A percentile compares a stretch with the other conserved stretches of the same genome.
Conservation (phyloP, 768 basidiomycete genomes). For the Trametes cinnabarina region DNA sequence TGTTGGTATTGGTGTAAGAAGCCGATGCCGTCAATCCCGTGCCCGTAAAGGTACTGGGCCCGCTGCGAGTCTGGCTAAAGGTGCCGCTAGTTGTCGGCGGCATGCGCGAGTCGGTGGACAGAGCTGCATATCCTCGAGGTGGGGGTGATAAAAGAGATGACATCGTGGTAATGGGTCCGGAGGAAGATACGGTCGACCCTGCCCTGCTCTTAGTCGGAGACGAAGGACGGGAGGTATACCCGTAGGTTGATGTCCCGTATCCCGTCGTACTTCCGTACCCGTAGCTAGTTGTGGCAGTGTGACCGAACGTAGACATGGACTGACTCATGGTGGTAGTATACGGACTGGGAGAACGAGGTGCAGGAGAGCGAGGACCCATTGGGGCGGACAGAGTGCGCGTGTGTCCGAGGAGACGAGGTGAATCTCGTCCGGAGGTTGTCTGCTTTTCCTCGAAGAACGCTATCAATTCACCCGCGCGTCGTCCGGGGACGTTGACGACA, state of each 20-base stretch:
- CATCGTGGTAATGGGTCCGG: conserved; percentile 25
- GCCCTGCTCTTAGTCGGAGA: conserved; percentile 47
- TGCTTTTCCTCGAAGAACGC: conserved; percentile 68
- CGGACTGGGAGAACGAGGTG: conserved; percentile 38
- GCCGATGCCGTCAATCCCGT: conserved; percentile 28
- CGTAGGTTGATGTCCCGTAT: conserved; percentile 33
- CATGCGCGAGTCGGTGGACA: conserved; percentile 23
- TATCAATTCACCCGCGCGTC: conserved; percentile 65
- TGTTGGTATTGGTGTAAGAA: conserved; percentile 39
- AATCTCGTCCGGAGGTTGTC: conserved; percentile 30
- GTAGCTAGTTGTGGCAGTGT: conserved; percentile 32
- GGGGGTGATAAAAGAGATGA: conserved; percentile 52
- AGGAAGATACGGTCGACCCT: conserved; percentile 25
- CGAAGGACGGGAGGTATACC: conserved; percentile 43
- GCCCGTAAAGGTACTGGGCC: conserved; percentile 23
- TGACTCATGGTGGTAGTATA: conserved; percentile 35
- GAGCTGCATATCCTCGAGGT: conserved; percentile 34
- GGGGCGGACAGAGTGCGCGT: conserved; percentile 50
- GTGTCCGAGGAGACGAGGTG: conserved; percentile 41
- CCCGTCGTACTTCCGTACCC: conserved; percentile 37
- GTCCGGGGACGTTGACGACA: conserved; percentile 33
- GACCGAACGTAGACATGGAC: conserved; percentile 40
- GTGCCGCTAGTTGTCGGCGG: conserved; percentile 34
- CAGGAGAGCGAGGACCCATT: conserved; percentile 31
- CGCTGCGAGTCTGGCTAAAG: conserved; percentile 37